phyloP scores from a whole-genome alignment of 1,139 yeast genomes.

The Yamadazyma diddensiae region DNA sequence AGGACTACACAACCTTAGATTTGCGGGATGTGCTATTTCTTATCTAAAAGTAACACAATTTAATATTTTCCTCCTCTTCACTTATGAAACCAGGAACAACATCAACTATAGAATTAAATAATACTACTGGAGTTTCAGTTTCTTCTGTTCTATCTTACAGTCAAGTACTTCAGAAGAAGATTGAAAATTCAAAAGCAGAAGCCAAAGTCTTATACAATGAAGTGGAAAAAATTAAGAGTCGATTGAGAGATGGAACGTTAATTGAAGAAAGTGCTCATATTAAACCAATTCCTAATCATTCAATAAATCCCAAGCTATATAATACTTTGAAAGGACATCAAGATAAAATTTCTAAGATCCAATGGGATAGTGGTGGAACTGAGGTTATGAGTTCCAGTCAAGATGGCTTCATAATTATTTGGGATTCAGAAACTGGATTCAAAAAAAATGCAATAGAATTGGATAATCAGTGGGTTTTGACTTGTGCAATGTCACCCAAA shows the following conservation, averaged over 20 bases:
- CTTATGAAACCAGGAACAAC: too few relatives aligned
- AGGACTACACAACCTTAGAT: too few relatives aligned
- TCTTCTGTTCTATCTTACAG: conserved; percentile 1
- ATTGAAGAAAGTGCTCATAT: conserved; percentile 33
- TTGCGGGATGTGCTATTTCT: too few relatives aligned
- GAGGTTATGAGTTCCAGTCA: conserved; percentile 73
- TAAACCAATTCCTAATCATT: conserved; percentile 28
- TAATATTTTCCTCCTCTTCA: too few relatives aligned
- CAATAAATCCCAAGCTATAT: conserved; percentile 32
- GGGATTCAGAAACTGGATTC: conserved; percentile 77
- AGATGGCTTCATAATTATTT: conserved; percentile 80
- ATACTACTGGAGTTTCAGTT: too few relatives aligned
- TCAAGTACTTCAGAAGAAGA: conserved; percentile 15
- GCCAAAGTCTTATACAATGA: conserved; percentile 48
- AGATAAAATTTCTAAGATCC: conserved; percentile 65
- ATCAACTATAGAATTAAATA: too few relatives aligned
- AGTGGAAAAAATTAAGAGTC: conserved; percentile 40
- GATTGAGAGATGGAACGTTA: conserved; percentile 47
- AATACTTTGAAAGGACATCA: conserved; percentile 66
- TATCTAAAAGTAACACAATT: too few relatives aligned
- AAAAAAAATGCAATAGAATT: conserved; percentile 69
- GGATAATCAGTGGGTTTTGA: conserved; percentile 75
- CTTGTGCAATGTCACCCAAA: conserved; percentile 71
- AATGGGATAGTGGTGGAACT: conserved; percentile 65
- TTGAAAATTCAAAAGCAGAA: conserved; percentile 41